Evolutionary conservation across 2,329 filamentous ascomycete species (phyloP).

Genomic region (Sporothrix inflata): DNA sequence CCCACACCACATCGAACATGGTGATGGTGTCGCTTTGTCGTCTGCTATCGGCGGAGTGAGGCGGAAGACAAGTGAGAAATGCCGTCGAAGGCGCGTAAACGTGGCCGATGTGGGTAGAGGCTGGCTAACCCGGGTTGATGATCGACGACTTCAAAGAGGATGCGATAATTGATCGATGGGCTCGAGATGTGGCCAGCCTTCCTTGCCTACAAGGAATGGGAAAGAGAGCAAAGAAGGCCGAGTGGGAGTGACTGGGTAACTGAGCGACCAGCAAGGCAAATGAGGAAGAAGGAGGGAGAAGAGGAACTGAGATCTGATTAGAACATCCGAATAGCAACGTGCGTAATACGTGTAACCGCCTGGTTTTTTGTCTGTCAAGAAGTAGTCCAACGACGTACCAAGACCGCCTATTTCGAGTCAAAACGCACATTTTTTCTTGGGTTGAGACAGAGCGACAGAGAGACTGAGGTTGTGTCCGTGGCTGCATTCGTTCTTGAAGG

Average conservation of each 20-base stretch:
- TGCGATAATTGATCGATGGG: background rate
- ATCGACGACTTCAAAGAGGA: background rate
- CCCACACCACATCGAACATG: constrained; percentile 66
- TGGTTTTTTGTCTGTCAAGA: constrained; percentile 24
- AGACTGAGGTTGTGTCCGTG: background rate
- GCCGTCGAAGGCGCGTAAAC: background rate
- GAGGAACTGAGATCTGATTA: constrained; percentile 5
- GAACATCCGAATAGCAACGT: constrained; percentile 23
- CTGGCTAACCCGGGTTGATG: background rate
- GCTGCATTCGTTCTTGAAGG: background rate
- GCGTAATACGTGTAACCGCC: constrained; percentile 30
- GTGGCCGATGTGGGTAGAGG: background rate
- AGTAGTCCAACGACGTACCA: constrained; percentile 26
- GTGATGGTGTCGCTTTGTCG: background rate
- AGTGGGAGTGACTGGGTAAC: background rate
- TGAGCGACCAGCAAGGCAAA: background rate
- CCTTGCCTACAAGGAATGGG: background rate
- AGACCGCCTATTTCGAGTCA: constrained; percentile 27
- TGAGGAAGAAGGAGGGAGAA: background rate
- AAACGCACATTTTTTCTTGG: constrained; percentile 3
- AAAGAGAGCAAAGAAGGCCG: background rate
- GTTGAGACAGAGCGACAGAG: background rate
- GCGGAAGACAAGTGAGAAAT: background rate
- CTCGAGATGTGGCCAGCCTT: background rate
- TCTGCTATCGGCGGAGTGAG: background rate